Base-by-base conservation (phyloP, 2,329 filamentous ascomycete genomes). In the Albophoma yamanashiensis region DNA sequence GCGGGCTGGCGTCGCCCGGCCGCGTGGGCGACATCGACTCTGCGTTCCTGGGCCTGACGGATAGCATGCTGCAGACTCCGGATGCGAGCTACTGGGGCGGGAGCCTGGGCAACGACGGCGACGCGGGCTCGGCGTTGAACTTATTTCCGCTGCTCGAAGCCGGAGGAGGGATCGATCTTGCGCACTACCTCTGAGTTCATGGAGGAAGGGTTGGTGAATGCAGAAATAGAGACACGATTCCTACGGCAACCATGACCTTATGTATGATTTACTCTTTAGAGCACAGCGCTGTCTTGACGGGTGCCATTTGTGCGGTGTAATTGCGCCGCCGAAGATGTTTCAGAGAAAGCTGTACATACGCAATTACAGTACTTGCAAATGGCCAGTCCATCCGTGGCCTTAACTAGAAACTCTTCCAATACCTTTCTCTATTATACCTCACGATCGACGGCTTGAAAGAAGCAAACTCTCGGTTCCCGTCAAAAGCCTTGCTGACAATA, bases 141-240 rank as follows among this genome's bases (percentile, higher is more conserved):
- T 59, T 82, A 17, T 83, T 83, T 64, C 76, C 80, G 0, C 61
- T 82, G 55, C 67, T 82, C 42, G 80, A 82, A 43, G 75, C 75
- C 0, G 78, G 79, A 1, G 80, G 80, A 0, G 79, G 80, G 9
- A 82, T 83, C 59, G 80, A 82, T 65, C 68, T 82, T 47, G 79
- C 74, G 9, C 73, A 76, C 62, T 72, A 75, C 61, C 63, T 75
- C 25, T 75, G 38, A 62, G 15, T 22, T 12, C 20, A 45, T 1
- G 20, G 42, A 43, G 20, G n/a, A 6, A 4, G 3, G 39, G 39
- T 42, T 20, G 15, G 39, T 17, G 15, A 5, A 1, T 7, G 6
- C 9, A 50, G n/a, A 25, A 9, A 2, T n/a, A 14, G n/a, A 45
- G 42, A 27, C 25, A 14, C 2, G 22, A 27, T 47, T 1, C 9